Conservation (phyloP, 2,329 filamentous ascomycete genomes). For the Hypoxylon sp. region DNA sequence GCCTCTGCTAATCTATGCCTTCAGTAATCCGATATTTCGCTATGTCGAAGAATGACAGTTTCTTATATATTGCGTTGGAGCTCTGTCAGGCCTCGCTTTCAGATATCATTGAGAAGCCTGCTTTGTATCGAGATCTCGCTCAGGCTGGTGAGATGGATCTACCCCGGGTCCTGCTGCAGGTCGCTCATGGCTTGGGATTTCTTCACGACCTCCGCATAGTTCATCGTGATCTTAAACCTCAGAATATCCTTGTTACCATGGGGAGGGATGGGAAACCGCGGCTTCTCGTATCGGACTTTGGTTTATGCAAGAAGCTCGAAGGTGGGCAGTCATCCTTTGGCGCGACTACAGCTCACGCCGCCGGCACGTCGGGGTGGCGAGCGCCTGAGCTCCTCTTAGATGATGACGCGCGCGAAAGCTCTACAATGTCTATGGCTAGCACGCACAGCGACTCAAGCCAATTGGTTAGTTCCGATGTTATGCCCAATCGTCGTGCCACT, state of each 20-base stretch:
- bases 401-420: conserved; percentile 73
- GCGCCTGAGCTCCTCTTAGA: conserved; percentile 92
- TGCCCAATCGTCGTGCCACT: conserved; percentile 83
- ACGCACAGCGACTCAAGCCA: conserved; percentile 74
- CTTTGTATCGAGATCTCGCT: conserved; percentile 77
- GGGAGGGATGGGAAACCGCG: conserved; percentile 79
- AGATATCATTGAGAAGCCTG: conserved; percentile 86
- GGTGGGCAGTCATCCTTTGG: conserved; percentile 95
- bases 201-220: conserved; percentile 94
- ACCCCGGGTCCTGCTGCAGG: conserved; percentile 86
- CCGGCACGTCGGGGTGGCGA: conserved; percentile 95
- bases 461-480: conserved; percentile 70
- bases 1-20: conserved; percentile 46
- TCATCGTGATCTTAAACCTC: conserved; percentile 95
- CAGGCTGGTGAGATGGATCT: conserved; percentile 81
- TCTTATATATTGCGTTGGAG: conserved; percentile 96
- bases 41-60: conserved; percentile 88
- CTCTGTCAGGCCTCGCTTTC: conserved; percentile 94
- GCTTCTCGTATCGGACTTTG: conserved; percentile 97
- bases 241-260: conserved; percentile 92
- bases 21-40: conserved; percentile 94
- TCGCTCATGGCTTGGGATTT: conserved; percentile 89
- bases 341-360: conserved; percentile 92
- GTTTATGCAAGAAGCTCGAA: conserved; percentile 96
- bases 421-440: conserved; percentile 61